Evolutionary conservation across 768 basidiomycete species (phyloP), one percentile per base, ranked within the genome.

Genomic region (Royoungia palumana): DNA sequence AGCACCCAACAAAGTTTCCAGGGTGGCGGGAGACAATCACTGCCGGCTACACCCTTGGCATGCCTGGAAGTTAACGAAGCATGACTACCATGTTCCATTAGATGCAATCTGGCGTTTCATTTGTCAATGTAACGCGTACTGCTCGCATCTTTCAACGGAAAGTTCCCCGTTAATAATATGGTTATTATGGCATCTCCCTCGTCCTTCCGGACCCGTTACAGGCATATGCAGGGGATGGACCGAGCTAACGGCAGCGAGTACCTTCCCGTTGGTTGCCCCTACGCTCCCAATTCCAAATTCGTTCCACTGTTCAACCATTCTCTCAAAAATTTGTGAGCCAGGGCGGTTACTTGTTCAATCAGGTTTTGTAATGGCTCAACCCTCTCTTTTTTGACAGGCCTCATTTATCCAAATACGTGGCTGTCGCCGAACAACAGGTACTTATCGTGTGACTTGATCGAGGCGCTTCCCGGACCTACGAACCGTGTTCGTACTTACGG

Each of bases 371-470:
- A 61, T 51, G 45, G 27, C 46, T 52, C 47, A 56, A 50, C 47
- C 50, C 50, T 49, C 50, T 36, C 54, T 32, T 28, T 25, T 25
- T 32, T 59, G 55, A 64, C 64, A 56, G 59, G 40, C 46, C 44
- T 57, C 61, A 65, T 67, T 48, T 67, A 67, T 52, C 67, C 63
- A 57, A 61, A 59, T 62, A 24, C 40, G 61, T 60, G 57, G 32
- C 45, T 44, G 47, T 51, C 54, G 39, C 55, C 52, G 52, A 51
- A 44, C 17, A 35, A 34, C 49, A 55, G 53, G 53, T 61, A 32
- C 32, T 32, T 32, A 55, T 54, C 55, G 53, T 54, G 61, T 57
- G 55, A 50, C 50, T 51, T 50, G 50, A 67, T 51, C 46, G 42
- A 50, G 49, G 46, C 53, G 51, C 53, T 50, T 40, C 39, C 66